These are phyloP conservation scores for Pisolithus sp. DNA, from an alignment of 768 basidiomycete genomes.

Conservation along the genomic window DNA sequence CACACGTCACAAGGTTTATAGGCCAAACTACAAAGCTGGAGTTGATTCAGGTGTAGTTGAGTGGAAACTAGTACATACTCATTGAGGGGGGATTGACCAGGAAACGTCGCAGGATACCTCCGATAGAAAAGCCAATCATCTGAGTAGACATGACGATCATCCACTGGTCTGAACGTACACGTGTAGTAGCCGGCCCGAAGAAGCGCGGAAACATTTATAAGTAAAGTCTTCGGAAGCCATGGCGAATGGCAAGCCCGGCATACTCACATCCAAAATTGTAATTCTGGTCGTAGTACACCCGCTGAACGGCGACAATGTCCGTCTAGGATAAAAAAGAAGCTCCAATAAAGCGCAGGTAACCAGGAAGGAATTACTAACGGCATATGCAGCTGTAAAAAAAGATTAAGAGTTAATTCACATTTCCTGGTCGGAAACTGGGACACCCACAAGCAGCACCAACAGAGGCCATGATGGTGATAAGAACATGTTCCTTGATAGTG, in stretches of 20 bases:
- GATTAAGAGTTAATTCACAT: conserved; percentile 3
- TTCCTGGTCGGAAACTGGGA: not conserved
- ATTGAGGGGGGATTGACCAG: conserved; percentile 55
- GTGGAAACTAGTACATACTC: conserved; percentile 31
- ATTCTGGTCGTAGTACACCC: conserved; percentile 56
- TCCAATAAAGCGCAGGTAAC: not conserved
- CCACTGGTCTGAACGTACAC: conserved; percentile 40
- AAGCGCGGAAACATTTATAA: not conserved
- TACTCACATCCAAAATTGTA: conserved; percentile 45
- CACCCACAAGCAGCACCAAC: conserved; percentile 30
- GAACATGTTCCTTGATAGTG: conserved; percentile 65
- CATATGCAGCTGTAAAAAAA: conserved; percentile 39
- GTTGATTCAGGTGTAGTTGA: conserved; percentile 43
- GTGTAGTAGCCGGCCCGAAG: not conserved
- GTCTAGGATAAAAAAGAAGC: conserved; percentile 29
- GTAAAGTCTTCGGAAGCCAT: too few relatives aligned
- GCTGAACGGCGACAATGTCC: conserved; percentile 69
- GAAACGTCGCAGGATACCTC: conserved; percentile 50
- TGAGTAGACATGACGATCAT: conserved; percentile 68
- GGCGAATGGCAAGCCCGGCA: too few relatives aligned
- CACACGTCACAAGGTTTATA: conserved; percentile 60
- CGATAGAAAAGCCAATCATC: conserved; percentile 47
- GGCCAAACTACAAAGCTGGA: conserved; percentile 57
- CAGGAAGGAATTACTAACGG: conserved; percentile 17
- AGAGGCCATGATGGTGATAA: conserved; percentile 65